phyloP scores from a whole-genome alignment of 495 filamentous ascomycete species.

The Penicillium antarcticum region DNA sequence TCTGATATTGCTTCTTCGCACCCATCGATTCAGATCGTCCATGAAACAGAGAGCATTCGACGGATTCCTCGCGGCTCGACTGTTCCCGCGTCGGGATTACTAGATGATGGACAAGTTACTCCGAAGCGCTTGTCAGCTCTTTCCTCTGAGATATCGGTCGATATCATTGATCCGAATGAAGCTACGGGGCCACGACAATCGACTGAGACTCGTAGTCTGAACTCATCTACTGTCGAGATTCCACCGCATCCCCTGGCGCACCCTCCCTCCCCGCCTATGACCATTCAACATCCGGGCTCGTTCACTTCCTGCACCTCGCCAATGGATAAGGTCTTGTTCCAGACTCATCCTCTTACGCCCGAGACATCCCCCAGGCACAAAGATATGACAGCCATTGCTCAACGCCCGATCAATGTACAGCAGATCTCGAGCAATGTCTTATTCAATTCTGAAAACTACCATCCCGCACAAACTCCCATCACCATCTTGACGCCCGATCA shows the following conservation, averaged over 20 bases:
- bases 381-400: constrained; percentile 11
- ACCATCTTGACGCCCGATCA: constrained; percentile 44
- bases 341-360: constrained; percentile 47
- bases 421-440: constrained; percentile 39
- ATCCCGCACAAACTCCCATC: constrained; percentile 6
- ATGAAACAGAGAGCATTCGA: constrained; percentile 56
- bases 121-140: constrained; percentile 58
- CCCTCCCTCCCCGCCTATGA: constrained; percentile 78
- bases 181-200: constrained; percentile 37
- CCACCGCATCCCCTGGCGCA: constrained; percentile 66
- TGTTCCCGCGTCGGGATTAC: constrained; percentile 31
- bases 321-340: constrained; percentile 36
- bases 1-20: constrained; percentile 40
- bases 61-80: constrained; percentile 47
- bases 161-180: constrained; percentile 52
- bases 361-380: constrained; percentile 45
- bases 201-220: constrained; percentile 30
- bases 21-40: constrained; percentile 52
- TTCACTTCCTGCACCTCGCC: constrained; percentile 37
- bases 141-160: constrained; percentile 76
- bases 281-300: constrained; percentile 58
- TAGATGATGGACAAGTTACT: constrained; percentile 9
- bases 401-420: constrained; percentile 24
- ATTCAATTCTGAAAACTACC: constrained; percentile 34
- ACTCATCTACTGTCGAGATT: constrained; percentile 47